Conservation (phyloP, 768 basidiomycete genomes). For the Gymnopilus dilepis region DNA sequence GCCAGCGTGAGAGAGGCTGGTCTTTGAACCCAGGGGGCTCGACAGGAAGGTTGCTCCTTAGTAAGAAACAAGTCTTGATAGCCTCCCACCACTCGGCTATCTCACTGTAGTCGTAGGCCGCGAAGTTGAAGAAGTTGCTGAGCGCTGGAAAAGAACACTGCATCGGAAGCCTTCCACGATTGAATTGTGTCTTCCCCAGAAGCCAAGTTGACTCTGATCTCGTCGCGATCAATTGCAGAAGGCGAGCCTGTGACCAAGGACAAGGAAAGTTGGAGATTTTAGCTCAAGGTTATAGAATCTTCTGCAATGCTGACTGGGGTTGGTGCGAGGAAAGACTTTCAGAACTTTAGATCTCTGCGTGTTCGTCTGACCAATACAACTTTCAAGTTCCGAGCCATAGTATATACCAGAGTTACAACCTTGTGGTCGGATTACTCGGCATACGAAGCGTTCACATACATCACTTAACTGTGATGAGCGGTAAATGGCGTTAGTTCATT, state of each 20-base stretch:
- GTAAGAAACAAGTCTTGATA: background rate
- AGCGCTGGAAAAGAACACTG: background rate
- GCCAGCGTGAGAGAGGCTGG: background rate
- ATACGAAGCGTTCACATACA: background rate
- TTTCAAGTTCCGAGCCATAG: background rate
- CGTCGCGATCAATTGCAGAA: background rate
- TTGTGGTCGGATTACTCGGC: conserved; percentile 4
- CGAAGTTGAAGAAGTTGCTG: background rate
- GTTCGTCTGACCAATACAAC: background rate
- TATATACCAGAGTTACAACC: background rate
- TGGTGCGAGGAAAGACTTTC: background rate
- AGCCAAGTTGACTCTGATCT: background rate
- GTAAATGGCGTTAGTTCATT: background rate
- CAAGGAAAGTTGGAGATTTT: background rate
- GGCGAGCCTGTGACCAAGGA: background rate
- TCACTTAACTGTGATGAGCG: background rate
- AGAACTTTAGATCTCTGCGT: background rate
- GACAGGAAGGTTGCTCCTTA: background rate
- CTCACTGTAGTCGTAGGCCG: background rate
- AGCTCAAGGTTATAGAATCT: background rate
- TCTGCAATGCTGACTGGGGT: background rate
- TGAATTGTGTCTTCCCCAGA: background rate
- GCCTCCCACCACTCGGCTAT: background rate
- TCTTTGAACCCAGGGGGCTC: background rate
- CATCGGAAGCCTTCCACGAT: background rate